Conservation (phyloP, 2,329 filamentous ascomycete species). For the Stylonectria norvegica region DNA sequence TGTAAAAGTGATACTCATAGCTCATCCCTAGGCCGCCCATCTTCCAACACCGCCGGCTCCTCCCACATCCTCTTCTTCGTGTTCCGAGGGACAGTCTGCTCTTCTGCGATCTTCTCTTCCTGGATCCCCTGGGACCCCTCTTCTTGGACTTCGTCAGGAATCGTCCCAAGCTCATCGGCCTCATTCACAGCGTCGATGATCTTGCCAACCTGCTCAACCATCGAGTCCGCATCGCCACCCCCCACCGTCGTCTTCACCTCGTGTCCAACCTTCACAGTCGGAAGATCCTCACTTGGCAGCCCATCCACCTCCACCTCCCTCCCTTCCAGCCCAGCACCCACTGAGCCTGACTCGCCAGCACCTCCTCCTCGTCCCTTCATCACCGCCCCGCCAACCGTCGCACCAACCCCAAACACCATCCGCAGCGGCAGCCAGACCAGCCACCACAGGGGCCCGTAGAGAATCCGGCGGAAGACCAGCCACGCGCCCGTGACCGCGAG, state of each 20-base stretch:
- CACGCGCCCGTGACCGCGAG: constrained; percentile 74
- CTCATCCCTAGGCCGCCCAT: constrained; percentile 38
- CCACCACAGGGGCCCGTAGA: constrained; percentile 92
- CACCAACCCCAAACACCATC: constrained; percentile 56
- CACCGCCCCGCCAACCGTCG: constrained; percentile 53
- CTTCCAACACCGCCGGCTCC: constrained; percentile 21
- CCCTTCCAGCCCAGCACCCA: constrained; percentile 26
- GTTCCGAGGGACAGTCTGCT: constrained; percentile 16
- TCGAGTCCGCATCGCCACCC: constrained; percentile 33
- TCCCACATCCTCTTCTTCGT: constrained; percentile 31
- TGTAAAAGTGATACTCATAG: constrained; percentile 22
- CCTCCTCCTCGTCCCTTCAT: constrained; percentile 34
- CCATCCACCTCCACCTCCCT: constrained; percentile 32
- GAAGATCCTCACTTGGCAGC: constrained; percentile 42
- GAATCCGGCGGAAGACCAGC: constrained; percentile 77
- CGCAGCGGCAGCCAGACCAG: constrained; percentile 79
- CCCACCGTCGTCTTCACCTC: constrained; percentile 21
- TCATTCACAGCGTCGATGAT: constrained; percentile 48
- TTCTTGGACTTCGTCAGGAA: constrained; percentile 11
- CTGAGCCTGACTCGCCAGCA: constrained; percentile 22
- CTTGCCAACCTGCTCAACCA: constrained; percentile 53
- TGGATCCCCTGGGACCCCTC: not conserved
- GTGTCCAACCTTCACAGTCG: constrained; percentile 46
- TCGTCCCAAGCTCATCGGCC: constrained; percentile 24
- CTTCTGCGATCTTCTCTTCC: constrained; percentile 1